Percentiles rank a stretch among this genome's conserved stretches.
Evolutionary conservation across 768 basidiomycete species (phyloP).

Genomic region (Rhodosporidiobolus sp.): DNA sequence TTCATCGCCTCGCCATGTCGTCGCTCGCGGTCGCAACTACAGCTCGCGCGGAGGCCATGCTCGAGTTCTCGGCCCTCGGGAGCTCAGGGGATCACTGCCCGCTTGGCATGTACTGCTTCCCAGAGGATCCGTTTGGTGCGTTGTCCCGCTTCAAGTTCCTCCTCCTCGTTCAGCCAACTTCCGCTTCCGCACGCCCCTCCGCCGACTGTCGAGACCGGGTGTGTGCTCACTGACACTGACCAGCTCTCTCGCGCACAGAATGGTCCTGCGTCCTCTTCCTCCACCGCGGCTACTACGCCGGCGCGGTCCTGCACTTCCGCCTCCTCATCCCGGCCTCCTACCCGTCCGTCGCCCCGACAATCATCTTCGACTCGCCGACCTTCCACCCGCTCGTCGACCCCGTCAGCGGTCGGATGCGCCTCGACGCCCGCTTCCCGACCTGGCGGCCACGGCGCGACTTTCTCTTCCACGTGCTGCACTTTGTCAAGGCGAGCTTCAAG

Average conservation of each 20-base stretch:
- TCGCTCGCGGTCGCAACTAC: background rate
- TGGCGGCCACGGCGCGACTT: slow-evolving; percentile 34
- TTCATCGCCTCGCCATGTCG: background rate
- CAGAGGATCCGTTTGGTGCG: slow-evolving; percentile 22
- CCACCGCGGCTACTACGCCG: slow-evolving; percentile 31
- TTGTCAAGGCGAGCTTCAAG: slow-evolving; percentile 31
- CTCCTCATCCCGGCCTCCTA: slow-evolving; percentile 27
- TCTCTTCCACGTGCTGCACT: slow-evolving; percentile 24
- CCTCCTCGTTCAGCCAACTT: background rate
- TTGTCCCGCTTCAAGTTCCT: background rate
- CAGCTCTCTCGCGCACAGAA: background rate
- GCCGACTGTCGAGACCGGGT: too few species aligned
- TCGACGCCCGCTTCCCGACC: slow-evolving; percentile 20
- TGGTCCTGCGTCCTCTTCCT: slow-evolving; percentile 28
- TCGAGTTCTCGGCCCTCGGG: slow-evolving; percentile 18
- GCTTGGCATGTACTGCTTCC: slow-evolving; percentile 3
- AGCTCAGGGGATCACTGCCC: slow-evolving; percentile 8
- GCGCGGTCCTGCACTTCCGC: slow-evolving; percentile 26
- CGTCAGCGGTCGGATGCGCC: slow-evolving; percentile 5
- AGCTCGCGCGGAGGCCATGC: slow-evolving; percentile 11
- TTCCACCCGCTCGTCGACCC: slow-evolving; percentile 42
- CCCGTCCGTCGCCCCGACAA: slow-evolving; percentile 2
- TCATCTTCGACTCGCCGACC: slow-evolving; percentile 23
- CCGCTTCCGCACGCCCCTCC: background rate
- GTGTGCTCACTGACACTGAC: too few species aligned